Percentiles rank a stretch among this genome's conserved stretches.
Evolutionary conservation across 441 rosid species (phyloP).

Genomic region (Cnidoscolus chayamansa): DNA sequence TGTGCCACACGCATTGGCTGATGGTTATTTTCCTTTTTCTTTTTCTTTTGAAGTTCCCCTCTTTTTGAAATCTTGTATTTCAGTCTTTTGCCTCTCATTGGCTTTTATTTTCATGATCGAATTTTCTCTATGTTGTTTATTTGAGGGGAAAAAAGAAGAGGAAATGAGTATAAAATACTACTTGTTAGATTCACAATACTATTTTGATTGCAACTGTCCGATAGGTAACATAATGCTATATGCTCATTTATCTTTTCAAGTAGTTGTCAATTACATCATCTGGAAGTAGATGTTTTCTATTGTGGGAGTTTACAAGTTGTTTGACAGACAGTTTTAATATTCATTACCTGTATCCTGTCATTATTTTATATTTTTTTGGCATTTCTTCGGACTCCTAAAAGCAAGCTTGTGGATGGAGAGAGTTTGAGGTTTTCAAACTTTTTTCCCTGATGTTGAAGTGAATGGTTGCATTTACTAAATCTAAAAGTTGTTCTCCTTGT

Average conservation of each 20-base stretch:
- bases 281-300: not conserved
- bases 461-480: not conserved
- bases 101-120: not conserved
- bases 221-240: not conserved
- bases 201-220: not conserved
- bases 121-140: not conserved
- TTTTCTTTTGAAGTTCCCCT: not conserved
- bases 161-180: no score
- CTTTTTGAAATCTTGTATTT: not conserved
- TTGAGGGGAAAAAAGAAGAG: not conserved
- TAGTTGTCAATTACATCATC: not conserved
- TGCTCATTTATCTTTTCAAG: constrained; percentile 2
- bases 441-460: not conserved
- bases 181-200: not conserved
- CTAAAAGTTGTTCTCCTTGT: constrained; percentile 14
- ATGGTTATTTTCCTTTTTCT: not conserved
- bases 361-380: not conserved
- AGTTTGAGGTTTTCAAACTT: not conserved
- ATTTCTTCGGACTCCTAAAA: not conserved
- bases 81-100: not conserved
- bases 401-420: not conserved
- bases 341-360: not conserved
- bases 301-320: not conserved
- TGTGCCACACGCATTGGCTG: not conserved
- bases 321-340: not conserved